These are phyloP conservation scores for Coemansia sp. DNA, from an alignment of 192 early-diverging fungal genomes.

Conservation along the genomic window DNA sequence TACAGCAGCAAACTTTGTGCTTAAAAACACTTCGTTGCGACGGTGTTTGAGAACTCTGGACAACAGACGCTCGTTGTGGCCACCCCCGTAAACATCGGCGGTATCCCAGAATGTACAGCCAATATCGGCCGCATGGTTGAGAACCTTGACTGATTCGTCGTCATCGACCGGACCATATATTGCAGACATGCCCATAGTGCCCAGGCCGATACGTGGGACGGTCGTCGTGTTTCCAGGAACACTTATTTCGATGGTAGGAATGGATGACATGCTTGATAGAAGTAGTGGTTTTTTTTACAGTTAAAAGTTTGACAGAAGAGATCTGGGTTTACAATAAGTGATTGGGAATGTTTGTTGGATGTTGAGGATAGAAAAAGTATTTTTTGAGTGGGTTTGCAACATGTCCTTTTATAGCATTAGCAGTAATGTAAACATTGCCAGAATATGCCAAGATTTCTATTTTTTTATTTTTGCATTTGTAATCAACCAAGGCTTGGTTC, in stretches of 20 bases:
- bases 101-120: conserved; percentile 64
- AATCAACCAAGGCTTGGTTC: no score
- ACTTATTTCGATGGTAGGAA: conserved; percentile 27
- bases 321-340: neutral
- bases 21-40: neutral
- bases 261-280: neutral
- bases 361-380: no score
- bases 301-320: neutral
- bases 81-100: conserved; percentile 58
- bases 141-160: conserved; percentile 40
- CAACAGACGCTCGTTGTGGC: conserved; percentile 12
- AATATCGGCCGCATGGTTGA: conserved; percentile 56
- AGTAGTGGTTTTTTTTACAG: neutral
- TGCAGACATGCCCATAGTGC: conserved; percentile 37
- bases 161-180: conserved; percentile 46
- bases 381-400: no score
- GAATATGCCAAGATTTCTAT: no score
- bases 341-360: no score
- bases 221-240: conserved; percentile 16
- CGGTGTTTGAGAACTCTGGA: neutral
- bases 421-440: no score
- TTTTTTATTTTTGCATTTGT: no score
- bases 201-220: conserved; percentile 37
- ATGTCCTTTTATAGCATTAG: no score
- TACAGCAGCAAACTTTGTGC: neutral